Conservation (phyloP, 2,329 filamentous ascomycete genomes). For the Clathrospora elynae region DNA sequence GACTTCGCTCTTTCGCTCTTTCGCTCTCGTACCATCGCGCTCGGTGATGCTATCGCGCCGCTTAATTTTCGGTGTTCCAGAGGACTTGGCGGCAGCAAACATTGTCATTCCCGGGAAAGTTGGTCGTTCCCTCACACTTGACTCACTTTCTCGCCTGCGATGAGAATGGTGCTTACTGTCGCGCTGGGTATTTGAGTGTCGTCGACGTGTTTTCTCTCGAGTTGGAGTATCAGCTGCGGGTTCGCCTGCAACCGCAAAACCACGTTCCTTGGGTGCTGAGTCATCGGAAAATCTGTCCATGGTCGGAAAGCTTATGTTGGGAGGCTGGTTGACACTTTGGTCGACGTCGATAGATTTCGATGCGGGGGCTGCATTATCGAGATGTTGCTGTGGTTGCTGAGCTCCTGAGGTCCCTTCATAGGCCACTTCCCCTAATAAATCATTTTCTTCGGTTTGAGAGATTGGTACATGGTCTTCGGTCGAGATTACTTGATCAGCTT, state of each 20-base stretch:
- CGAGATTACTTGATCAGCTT: too few species aligned
- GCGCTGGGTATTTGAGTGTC: constrained; percentile 38
- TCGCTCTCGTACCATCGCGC: constrained; percentile 29
- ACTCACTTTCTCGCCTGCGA: constrained; percentile 41
- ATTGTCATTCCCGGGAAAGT: constrained; percentile 21
- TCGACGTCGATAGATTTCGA: constrained; percentile 5
- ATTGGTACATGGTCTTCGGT: too few species aligned
- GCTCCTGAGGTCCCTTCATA: constrained; percentile 1
- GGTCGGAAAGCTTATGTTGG: not conserved
- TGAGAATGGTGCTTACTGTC: constrained; percentile 36
- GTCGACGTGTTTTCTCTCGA: constrained; percentile 35
- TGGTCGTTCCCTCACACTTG: constrained; percentile 36
- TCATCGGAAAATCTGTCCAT: constrained; percentile 5
- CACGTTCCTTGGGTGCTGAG: constrained; percentile 24
- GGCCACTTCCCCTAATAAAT: not conserved
- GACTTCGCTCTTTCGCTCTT: constrained; percentile 26
- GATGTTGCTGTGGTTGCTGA: not conserved
- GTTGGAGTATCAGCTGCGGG: constrained; percentile 24
- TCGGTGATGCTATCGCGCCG: constrained; percentile 44
- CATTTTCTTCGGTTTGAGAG: not conserved
- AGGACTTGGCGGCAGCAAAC: constrained; percentile 27
- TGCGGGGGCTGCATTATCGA: constrained; percentile 1
- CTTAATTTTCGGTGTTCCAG: constrained; percentile 30
- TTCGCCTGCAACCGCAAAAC: constrained; percentile 36
- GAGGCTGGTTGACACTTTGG: not conserved